A percentile compares a stretch with the other conserved stretches of the same genome.
These are phyloP conservation scores for Neurospora sp. DNA, from an alignment of 495 filamentous ascomycete species.

Conservation along the genomic window DNA sequence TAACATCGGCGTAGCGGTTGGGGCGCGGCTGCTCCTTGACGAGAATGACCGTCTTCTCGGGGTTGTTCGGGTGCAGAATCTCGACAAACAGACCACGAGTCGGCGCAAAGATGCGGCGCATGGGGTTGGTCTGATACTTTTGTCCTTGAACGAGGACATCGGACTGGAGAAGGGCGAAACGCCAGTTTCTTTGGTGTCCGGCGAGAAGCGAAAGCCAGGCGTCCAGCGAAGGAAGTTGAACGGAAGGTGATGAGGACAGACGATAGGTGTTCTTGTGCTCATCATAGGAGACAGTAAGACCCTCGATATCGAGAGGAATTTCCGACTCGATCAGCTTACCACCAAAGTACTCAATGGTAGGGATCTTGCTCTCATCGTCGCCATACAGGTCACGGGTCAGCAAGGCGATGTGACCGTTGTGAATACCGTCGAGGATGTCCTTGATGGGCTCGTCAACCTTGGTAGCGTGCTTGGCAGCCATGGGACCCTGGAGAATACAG, in stretches of 20 bases:
- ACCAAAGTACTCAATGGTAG: constrained; percentile 89
- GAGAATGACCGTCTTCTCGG: constrained; percentile 66
- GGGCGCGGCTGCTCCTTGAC: constrained; percentile 56
- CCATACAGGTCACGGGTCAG: constrained; percentile 73
- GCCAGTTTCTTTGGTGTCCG: constrained; percentile 78
- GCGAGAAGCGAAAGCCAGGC: constrained; percentile 83
- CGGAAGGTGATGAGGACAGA: constrained; percentile 57
- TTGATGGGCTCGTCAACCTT: constrained; percentile 85
- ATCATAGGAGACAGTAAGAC: constrained; percentile 68
- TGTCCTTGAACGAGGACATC: constrained; percentile 92
- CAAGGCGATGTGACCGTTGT: constrained; percentile 70
- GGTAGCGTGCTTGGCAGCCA: constrained; percentile 83
- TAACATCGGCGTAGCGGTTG: constrained; percentile 64
- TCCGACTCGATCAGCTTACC: constrained; percentile 61
- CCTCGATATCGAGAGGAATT: constrained; percentile 59
- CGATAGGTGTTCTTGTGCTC: constrained; percentile 68
- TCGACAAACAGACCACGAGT: constrained; percentile 81
- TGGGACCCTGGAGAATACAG: constrained; percentile 92
- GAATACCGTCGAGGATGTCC: constrained; percentile 84
- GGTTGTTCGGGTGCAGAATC: constrained; percentile 66
- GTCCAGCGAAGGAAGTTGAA: constrained; percentile 63
- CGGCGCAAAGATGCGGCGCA: constrained; percentile 82
- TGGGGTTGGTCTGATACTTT: constrained; percentile 93
- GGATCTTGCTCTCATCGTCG: constrained; percentile 62
- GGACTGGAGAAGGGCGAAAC: constrained; percentile 93